phyloP scores from a whole-genome alignment of 1,284 basidiomycete species.

The Pseudozyma sp. region DNA sequence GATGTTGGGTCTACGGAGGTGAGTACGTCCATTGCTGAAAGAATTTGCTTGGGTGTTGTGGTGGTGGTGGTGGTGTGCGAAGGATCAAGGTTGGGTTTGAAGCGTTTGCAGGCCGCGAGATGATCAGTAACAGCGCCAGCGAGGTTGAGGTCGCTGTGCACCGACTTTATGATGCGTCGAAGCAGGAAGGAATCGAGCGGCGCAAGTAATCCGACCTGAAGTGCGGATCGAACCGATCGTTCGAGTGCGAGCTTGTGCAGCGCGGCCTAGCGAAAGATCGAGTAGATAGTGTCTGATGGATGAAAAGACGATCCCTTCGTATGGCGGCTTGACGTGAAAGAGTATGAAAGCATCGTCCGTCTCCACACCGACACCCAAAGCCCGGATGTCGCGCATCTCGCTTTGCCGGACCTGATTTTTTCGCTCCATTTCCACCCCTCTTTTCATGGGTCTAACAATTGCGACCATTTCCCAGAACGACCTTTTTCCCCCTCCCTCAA shows the following conservation, averaged over 20 bases:
- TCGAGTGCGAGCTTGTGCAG: too few relatives aligned
- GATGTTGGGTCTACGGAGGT: slow-evolving; percentile 57
- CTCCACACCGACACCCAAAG: background rate
- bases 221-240: too few relatives aligned
- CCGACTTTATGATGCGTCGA: too few relatives aligned
- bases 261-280: background rate
- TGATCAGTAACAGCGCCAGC: too few relatives aligned
- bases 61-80: background rate
- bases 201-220: too few relatives aligned
- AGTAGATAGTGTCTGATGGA: background rate
- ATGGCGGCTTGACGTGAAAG: background rate
- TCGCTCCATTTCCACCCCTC: background rate
- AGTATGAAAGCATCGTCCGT: background rate
- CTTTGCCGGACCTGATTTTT: slow-evolving; percentile 6
- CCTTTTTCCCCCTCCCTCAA: too few relatives aligned
- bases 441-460: slow-evolving; percentile 2
- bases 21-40: slow-evolving; percentile 52
- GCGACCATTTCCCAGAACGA: too few relatives aligned
- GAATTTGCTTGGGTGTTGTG: too few relatives aligned
- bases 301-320: background rate
- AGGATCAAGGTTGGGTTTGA: background rate
- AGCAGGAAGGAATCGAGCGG: too few relatives aligned
- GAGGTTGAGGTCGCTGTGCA: too few relatives aligned
- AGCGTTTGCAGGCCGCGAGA: too few relatives aligned
- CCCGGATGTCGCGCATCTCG: slow-evolving; percentile 11